A percentile compares a stretch with the other conserved stretches of the same genome.
Evolutionary conservation across 2,329 filamentous ascomycete species (phyloP).

Genomic region (Ascochyta lentis): DNA sequence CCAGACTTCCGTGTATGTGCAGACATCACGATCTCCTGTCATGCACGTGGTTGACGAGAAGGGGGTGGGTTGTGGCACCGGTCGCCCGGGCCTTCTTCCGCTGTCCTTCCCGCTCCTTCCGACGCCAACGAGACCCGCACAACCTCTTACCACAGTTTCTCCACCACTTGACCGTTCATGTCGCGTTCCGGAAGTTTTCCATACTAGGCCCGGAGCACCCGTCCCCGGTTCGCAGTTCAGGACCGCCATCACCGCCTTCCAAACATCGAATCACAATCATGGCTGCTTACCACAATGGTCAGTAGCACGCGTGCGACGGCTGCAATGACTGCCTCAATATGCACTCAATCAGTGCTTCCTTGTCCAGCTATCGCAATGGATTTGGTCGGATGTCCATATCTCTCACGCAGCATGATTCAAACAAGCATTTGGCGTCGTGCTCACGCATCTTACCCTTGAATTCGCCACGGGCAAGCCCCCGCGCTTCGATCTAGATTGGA

Average conservation of each 20-base stretch:
- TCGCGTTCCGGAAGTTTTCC: constrained; percentile 27
- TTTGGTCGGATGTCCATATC: constrained; percentile 20
- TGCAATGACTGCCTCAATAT: constrained; percentile 32
- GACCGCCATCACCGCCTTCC: constrained; percentile 43
- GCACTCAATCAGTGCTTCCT: constrained; percentile 26
- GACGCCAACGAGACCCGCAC: constrained; percentile 35
- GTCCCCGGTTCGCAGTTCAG: constrained; percentile 36
- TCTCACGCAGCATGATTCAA: constrained; percentile 15
- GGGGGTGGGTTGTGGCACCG: constrained; percentile 19
- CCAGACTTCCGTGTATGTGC: constrained; percentile 11
- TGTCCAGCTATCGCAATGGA: constrained; percentile 26
- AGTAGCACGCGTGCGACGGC: constrained; percentile 23
- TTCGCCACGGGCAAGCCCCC: constrained; percentile 39
- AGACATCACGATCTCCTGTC: constrained; percentile 18
- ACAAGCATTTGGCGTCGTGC: constrained; percentile 22
- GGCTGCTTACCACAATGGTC: constrained; percentile 28
- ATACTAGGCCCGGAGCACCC: constrained; percentile 36
- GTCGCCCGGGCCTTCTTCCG: constrained; percentile 40
- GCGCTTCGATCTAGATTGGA: constrained; percentile 40
- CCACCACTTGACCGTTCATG: constrained; percentile 41
- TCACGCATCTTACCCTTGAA: constrained; percentile 24
- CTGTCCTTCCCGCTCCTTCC: constrained; percentile 37
- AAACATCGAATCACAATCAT: constrained; percentile 33
- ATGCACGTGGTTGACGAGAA: constrained; percentile 24
- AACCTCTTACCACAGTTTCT: constrained; percentile 42